These are phyloP conservation scores for Globisporangium polare DNA, from an alignment of 352 stramenopile genomes.

Conservation along the genomic window DNA sequence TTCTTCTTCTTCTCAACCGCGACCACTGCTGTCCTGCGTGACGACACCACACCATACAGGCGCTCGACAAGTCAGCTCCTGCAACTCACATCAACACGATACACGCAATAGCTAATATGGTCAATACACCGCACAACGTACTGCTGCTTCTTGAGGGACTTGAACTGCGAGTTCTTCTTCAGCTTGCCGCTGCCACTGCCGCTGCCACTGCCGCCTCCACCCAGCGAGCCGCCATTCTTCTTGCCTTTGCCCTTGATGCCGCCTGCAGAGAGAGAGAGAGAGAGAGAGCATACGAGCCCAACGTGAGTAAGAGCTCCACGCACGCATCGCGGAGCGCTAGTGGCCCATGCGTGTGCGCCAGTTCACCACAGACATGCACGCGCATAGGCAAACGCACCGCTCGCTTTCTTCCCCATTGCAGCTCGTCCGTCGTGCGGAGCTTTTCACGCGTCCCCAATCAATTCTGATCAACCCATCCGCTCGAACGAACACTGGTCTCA, in stretches of 20 bases:
- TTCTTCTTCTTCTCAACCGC: conserved; percentile 33
- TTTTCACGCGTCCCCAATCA: conserved; percentile 13
- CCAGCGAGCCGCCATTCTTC: conserved; percentile 13
- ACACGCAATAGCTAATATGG: not conserved
- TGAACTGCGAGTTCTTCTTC: conserved; percentile 64
- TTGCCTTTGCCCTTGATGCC: conserved; percentile 19
- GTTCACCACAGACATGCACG: too few relatives aligned
- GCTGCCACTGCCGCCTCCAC: not conserved
- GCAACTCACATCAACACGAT: not conserved
- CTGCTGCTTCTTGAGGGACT: conserved; percentile 64
- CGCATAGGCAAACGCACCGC: too few relatives aligned
- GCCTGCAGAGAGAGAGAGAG: too few relatives aligned
- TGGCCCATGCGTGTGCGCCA: too few relatives aligned
- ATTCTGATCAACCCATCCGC: conserved; percentile 9
- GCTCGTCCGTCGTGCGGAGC: conserved; percentile 10
- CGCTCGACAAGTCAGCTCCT: not conserved
- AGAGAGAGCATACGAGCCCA: not conserved
- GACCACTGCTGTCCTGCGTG: conserved; percentile 31
- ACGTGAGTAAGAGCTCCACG: not conserved
- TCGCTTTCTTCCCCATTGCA: conserved; percentile 46
- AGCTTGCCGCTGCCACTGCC: conserved; percentile 30
- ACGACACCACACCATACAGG: not conserved
- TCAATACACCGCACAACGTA: conserved; percentile 10
- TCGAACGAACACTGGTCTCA: not conserved
- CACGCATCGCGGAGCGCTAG: not conserved